These are phyloP conservation scores for Fusarium pininemorale DNA, from an alignment of 2,329 filamentous ascomycete genomes.

Conservation along the genomic window DNA sequence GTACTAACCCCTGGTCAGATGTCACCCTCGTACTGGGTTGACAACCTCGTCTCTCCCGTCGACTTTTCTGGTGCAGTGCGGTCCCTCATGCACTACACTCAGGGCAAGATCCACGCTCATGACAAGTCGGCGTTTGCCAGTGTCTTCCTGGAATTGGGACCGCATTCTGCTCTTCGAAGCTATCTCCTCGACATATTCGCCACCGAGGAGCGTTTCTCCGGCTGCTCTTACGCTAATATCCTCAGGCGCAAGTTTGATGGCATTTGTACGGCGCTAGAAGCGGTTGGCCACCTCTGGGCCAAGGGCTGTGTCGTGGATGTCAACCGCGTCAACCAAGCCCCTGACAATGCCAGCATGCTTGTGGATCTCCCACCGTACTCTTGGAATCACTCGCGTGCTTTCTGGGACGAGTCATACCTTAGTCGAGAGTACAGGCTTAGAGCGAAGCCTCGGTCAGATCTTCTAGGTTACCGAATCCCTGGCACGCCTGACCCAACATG, in stretches of 20 bases:
- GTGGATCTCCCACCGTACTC: constrained; percentile 50
- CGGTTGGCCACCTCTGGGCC: constrained; percentile 26
- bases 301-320: constrained; percentile 15
- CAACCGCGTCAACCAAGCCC: not conserved
- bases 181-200: not conserved
- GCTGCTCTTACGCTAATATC: constrained; percentile 12
- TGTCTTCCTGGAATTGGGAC: not conserved
- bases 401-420: constrained; percentile 48
- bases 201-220: not conserved
- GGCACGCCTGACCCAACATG: constrained; percentile 51
- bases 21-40: not conserved
- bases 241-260: constrained; percentile 21
- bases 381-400: constrained; percentile 43
- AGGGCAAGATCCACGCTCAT: not conserved
- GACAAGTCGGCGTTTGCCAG: not conserved
- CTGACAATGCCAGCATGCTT: constrained; percentile 37
- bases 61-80: not conserved
- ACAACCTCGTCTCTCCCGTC: not conserved
- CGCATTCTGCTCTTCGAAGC: not conserved
- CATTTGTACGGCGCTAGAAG: constrained; percentile 8
- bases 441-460: constrained; percentile 44
- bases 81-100: not conserved
- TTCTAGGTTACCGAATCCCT: constrained; percentile 41
- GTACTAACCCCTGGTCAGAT: not conserved
- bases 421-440: constrained; percentile 32